phyloP scores from a whole-genome alignment of 78 protist genomes.

The Corallochytrium limacisporum region DNA sequence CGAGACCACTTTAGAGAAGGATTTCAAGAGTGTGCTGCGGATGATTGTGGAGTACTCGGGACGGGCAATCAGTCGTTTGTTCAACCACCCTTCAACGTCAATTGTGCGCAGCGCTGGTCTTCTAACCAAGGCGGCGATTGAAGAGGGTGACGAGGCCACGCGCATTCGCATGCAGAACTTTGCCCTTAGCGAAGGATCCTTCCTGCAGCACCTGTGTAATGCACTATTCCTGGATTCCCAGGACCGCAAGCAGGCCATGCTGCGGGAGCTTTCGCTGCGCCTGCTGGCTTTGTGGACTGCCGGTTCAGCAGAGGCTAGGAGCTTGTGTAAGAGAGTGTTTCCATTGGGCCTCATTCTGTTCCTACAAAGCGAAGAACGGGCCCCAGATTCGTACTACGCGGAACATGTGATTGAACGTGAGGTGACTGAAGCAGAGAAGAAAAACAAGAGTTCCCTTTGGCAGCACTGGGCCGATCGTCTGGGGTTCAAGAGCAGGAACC shows the following conservation, averaged over 20 bases:
- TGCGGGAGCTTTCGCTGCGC: conserved; percentile 12
- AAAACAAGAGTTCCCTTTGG: too few species aligned
- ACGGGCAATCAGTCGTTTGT: conserved; percentile 17
- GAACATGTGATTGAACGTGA: too few species aligned
- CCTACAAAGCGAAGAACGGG: too few species aligned
- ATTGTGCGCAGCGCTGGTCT: conserved; percentile 60
- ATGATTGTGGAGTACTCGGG: conserved; percentile 36
- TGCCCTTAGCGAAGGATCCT: conserved; percentile 57
- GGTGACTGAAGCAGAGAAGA: too few species aligned
- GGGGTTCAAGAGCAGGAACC: too few species aligned
- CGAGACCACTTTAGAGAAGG: conserved; percentile 49
- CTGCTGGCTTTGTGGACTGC: too few species aligned
- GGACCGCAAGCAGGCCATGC: conserved; percentile 16
- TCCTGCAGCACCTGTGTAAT: conserved; percentile 31
- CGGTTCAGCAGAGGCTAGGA: too few species aligned
- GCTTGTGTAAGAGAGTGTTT: too few species aligned
- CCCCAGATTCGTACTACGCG: too few species aligned
- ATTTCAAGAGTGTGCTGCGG: conserved; percentile 34
- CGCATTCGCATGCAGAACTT: conserved; percentile 6
- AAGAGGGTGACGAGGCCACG: conserved; percentile 37
- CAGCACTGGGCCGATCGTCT: too few species aligned
- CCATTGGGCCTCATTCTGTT: too few species aligned
- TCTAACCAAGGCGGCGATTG: conserved; percentile 49
- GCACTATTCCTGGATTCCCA: conserved; percentile 22
- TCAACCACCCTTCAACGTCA: conserved; percentile 51